Evolutionary conservation across 1,284 basidiomycete genomes (phyloP), one percentile per base, ranked within the genome.

Genomic region (Cryptococcus sp.): DNA sequence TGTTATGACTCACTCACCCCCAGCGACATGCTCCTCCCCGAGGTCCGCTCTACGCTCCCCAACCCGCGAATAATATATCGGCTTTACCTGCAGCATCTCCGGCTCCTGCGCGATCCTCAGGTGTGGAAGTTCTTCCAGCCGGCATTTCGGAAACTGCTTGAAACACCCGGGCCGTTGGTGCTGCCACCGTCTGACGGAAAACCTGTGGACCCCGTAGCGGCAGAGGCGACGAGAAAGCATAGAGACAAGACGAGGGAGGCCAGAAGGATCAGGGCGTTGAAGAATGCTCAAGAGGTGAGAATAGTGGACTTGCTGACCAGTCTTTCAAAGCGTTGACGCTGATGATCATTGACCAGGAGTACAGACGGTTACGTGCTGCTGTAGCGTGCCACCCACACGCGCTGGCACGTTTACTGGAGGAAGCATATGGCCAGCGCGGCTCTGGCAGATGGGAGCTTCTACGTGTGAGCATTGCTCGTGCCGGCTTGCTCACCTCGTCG

Each of bases 351-450:
- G 24, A 24, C 12, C 39, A 73, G 69, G 61, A 63, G 16, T 53
- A 71, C 3, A 55, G 54, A 20, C 47, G 62, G 7, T 47, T 75
- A 1, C 60, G 65, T 6, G 67, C 68, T 11, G 73, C 73, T 0
- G 69, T 70, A 3, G 68, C 68, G 6, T 67, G 61, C 52, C 69
- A 74, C 49, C 69, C 70, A 0, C 72, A 76, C 57, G 71, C 71
- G 1, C 52, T 74, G 16, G 18, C 18, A 20, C 57, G 73, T 16
- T 51, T 74, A 12, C 43, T 73, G 3, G 60, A 65, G 24, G 60
- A 65, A 20, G 50, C 50, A 0, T 73, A 71, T 46, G 68, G 62
- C 0, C 64, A 58, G 20, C 55, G 61, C 45, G 68, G 67, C 4
- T 20, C 44, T 11, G 40, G 52, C 0, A 45, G 68, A 35, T 67